Base-by-base conservation (phyloP, 768 basidiomycete genomes). In the Mycena floridula region DNA sequence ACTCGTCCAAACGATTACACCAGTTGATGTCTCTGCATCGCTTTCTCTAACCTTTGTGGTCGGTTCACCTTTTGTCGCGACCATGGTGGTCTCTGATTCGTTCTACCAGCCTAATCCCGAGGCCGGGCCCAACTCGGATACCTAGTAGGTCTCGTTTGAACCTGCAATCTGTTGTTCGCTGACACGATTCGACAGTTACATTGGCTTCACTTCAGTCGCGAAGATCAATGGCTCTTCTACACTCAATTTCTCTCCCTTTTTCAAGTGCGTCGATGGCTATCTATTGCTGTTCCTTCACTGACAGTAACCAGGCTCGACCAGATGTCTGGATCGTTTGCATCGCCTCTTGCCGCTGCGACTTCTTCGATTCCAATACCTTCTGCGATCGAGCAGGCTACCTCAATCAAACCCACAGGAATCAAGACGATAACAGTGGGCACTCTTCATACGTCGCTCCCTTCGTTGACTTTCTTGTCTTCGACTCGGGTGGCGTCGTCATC, bases 251-350 rank as follows among this genome's bases (percentile, higher is more conserved):
- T 84, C 84, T 0, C 69, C 74, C 0, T 67, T 65, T 48, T 86
- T 88, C 64, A 55, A 58, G 82, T 81, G 49, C 40, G 76, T 63
- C 2, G 30, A 8, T 6, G 4, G 23, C 39, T 25, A 18, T 13
- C 36, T 9, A 26, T 26, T 15, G 20, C 8, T 27, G 11, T 32
- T 15, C 47, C 28, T 11, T 18, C n/a, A n/a, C 28, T 25, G 40
- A 37, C 38, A 23, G n/a, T 45, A 20, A 20, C 9, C 50, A 85
- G 80, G 3, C 63, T 86, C 22, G 59, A 66, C 27, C 67, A 67
- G 28, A 84, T 86, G 83, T 66, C 65, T 11, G 85, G 84, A 40
- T 74, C 76, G 22, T 76, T 80, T 54, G 55, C 64, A 21, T 59
- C 65, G 1, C 75, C 79, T 15, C 58, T 78, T 25, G 57, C 76